Evolutionary conservation across 768 basidiomycete genomes (phyloP), one percentile per base, ranked within the genome.

Genomic region (Boletus sp.): DNA sequence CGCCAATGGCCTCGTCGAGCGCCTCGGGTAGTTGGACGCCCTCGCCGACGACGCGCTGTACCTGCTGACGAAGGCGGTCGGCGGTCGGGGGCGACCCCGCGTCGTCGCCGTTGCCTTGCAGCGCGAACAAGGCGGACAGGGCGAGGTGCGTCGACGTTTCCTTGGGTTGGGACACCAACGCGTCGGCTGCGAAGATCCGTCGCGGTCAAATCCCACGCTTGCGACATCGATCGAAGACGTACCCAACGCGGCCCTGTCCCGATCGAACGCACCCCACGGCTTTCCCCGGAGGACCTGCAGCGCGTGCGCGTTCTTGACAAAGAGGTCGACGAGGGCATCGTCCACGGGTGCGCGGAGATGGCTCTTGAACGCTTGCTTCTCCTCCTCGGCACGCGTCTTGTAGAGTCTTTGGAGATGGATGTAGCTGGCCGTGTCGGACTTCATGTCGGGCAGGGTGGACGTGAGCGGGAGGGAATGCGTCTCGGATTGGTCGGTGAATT

Each of bases 381-480:
- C 92, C 50, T 82, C 80, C 36, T 83, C 83, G 3, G 94, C 89
- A 51, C 86, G 84, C 7, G 78, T 67, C 65, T 90, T 92, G 77
- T 95, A 99, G 56, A 98, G 69, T 41, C 79, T 85, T 68, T 98
- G 95, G 12, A 99, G 79, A 17, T 83, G 79, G 47, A 97, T 86
- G 68, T 98, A 98, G 53, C 81, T 80, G 20, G 76, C 68, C 6
- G 97, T 97, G 67, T 88, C 89, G 17, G 94, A 86, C 68, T 95
- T 95, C 92, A 99, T 98, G 74, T 99, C 96, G 0, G 96, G 96
- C 10, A 98, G 79, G 0, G 91, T 83, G 46, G 90, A 83, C 4
- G 87, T 87, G n/a, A 97, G 77, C 0, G 96, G 97, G 4, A 97
- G 81, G 0, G 84, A 82, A 50, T 86, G 75, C 6, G 79, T 77